A percentile compares a stretch with the other conserved stretches of the same genome.
These are phyloP conservation scores for Pseudogymnoascus sp. DNA, from an alignment of 2,329 filamentous ascomycete genomes.

Conservation along the genomic window DNA sequence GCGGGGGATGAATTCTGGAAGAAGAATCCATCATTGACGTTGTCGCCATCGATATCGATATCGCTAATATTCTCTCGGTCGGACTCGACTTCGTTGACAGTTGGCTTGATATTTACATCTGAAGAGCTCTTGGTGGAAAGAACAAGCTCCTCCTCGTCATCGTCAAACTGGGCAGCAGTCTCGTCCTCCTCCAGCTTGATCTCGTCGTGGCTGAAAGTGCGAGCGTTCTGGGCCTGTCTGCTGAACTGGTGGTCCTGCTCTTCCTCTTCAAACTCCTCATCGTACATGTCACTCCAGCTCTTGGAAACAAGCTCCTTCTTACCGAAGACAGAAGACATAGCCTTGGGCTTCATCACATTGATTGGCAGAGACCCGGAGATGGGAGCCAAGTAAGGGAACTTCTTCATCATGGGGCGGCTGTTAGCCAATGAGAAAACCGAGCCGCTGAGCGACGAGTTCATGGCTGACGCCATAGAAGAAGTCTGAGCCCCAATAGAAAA, in stretches of 20 bases:
- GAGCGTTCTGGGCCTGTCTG: constrained; percentile 46
- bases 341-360: constrained; percentile 66
- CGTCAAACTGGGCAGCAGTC: constrained; percentile 24
- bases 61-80: constrained; percentile 35
- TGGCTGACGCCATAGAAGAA: constrained; percentile 73
- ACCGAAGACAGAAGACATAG: constrained; percentile 66
- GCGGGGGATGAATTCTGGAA: constrained; percentile 55
- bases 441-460: constrained; percentile 72
- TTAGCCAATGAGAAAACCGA: constrained; percentile 67
- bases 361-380: constrained; percentile 69
- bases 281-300: constrained; percentile 99
- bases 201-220: constrained; percentile 69
- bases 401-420: constrained; percentile 35
- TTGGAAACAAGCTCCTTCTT: constrained; percentile 79
- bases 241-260: constrained; percentile 55
- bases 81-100: constrained; percentile 32
- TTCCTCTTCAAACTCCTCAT: constrained; percentile 77
- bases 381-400: constrained; percentile 40
- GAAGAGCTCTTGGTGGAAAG: constrained; percentile 39
- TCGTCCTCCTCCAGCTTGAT: constrained; percentile 38
- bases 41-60: constrained; percentile 57
- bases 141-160: constrained; percentile 31
- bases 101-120: constrained; percentile 38
- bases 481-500: constrained; percentile 69
- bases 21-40: constrained; percentile 62